These are phyloP conservation scores for Monilinia fructicola DNA, from an alignment of 2,329 filamentous ascomycete genomes.

Conservation along the genomic window DNA sequence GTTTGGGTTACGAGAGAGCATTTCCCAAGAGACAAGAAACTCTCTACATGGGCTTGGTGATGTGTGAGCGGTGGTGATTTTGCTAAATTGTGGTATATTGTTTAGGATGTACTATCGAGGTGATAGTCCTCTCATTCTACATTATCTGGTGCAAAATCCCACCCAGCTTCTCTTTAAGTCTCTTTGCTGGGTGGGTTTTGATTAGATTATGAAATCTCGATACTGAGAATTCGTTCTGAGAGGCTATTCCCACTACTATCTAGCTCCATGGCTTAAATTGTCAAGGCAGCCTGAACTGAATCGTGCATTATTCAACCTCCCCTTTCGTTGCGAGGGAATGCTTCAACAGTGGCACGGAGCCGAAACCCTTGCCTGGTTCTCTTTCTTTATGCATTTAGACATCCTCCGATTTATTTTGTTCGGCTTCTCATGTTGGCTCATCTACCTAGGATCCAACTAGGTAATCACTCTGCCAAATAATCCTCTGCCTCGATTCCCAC, in stretches of 20 bases:
- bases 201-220: neutral
- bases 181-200: conserved; percentile 7
- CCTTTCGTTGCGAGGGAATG: too few relatives aligned
- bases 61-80: neutral
- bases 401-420: neutral
- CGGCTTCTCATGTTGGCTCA: neutral
- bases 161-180: conserved; percentile 14
- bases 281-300: neutral
- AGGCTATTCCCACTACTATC: neutral
- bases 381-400: neutral
- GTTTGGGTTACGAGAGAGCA: too few relatives aligned
- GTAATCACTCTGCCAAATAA: conserved; percentile 63
- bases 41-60: too few relatives aligned
- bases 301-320: too few relatives aligned
- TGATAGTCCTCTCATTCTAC: neutral
- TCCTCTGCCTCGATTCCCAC: conserved; percentile 79
- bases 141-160: neutral
- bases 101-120: neutral
- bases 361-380: neutral
- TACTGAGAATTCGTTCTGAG: neutral
- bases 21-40: too few relatives aligned
- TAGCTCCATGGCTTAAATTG: neutral
- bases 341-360: too few relatives aligned
- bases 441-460: neutral
- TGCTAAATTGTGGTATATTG: neutral